These are phyloP conservation scores for Kwoniella shivajii DNA, from an alignment of 1,284 basidiomycete genomes.

Conservation along the genomic window DNA sequence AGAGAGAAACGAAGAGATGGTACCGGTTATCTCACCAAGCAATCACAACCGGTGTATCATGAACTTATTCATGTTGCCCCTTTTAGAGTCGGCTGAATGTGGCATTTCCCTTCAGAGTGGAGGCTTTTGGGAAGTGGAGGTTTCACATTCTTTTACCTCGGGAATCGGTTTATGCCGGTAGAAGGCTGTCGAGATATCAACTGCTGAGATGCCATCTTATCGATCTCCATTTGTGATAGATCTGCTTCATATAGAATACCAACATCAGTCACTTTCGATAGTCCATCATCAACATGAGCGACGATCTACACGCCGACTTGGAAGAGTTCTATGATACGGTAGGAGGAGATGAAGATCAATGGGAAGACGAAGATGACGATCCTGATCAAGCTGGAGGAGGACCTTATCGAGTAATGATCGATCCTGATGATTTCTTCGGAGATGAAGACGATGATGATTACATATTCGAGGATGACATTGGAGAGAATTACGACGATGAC, in stretches of 20 bases:
- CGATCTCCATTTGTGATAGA: too few relatives aligned
- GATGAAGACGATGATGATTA: slow-evolving; percentile 28
- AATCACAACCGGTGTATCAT: too few relatives aligned
- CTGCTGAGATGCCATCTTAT: not conserved
- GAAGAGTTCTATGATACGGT: slow-evolving; percentile 29
- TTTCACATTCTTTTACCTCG: too few relatives aligned
- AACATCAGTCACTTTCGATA: not conserved
- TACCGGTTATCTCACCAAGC: too few relatives aligned
- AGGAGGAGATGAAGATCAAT: slow-evolving; percentile 26
- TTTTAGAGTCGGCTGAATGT: too few relatives aligned
- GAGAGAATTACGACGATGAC: slow-evolving; percentile 27
- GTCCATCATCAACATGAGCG: slow-evolving; percentile 17
- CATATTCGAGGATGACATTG: slow-evolving; percentile 24
- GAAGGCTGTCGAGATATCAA: too few relatives aligned
- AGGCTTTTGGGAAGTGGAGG: too few relatives aligned
- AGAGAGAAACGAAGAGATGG: too few relatives aligned
- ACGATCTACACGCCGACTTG: slow-evolving; percentile 24
- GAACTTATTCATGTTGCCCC: too few relatives aligned
- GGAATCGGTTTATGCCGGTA: too few relatives aligned
- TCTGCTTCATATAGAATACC: too few relatives aligned
- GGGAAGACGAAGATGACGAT: slow-evolving; percentile 26
- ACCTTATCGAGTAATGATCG: slow-evolving; percentile 3
- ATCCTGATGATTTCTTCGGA: slow-evolving; percentile 1
- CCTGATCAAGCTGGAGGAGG: slow-evolving; percentile 7
- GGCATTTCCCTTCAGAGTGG: too few relatives aligned